Evolutionary conservation across 331 rosid species (phyloP).

Genomic region (Quercus lobata): DNA sequence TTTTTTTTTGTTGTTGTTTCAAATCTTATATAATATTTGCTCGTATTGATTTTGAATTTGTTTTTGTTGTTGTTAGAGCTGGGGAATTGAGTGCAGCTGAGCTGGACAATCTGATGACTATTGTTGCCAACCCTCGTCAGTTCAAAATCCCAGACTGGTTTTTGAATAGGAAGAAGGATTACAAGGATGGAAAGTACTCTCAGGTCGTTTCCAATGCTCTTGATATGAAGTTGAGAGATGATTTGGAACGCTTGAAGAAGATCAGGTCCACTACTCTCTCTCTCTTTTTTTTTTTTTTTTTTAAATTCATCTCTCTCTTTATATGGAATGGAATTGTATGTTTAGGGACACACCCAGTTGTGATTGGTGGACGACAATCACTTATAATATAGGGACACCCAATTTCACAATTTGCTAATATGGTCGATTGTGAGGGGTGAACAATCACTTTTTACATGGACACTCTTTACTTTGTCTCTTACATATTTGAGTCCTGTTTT

Average conservation of each 20-base stretch:
- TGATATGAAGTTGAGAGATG: constrained; percentile 84
- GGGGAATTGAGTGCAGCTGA: constrained; percentile 70
- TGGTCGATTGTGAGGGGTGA: too few species aligned
- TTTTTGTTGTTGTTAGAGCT: constrained; percentile 33
- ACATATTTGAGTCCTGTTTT: too few species aligned
- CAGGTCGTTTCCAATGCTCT: constrained; percentile 65
- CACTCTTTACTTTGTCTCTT: too few species aligned
- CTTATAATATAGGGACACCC: too few species aligned
- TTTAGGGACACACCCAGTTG: too few species aligned
- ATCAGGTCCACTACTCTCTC: constrained; percentile 37
- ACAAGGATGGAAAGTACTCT: constrained; percentile 76
- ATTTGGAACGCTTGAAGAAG: constrained; percentile 77
- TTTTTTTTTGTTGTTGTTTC: not conserved
- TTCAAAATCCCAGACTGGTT: constrained; percentile 83
- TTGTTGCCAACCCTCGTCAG: constrained; percentile 63
- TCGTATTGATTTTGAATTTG: too few species aligned
- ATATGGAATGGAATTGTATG: too few species aligned
- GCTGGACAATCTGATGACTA: constrained; percentile 62
- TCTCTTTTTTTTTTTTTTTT: not conserved
- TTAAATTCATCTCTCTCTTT: not conserved
- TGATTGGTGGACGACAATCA: too few species aligned
- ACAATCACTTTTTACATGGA: too few species aligned
- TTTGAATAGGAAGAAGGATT: constrained; percentile 71
- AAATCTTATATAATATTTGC: too few species aligned
- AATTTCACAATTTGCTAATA: too few species aligned